Evolutionary conservation across 2,329 filamentous ascomycete species (phyloP).

Genomic region (Nothomitra cinnamomea): DNA sequence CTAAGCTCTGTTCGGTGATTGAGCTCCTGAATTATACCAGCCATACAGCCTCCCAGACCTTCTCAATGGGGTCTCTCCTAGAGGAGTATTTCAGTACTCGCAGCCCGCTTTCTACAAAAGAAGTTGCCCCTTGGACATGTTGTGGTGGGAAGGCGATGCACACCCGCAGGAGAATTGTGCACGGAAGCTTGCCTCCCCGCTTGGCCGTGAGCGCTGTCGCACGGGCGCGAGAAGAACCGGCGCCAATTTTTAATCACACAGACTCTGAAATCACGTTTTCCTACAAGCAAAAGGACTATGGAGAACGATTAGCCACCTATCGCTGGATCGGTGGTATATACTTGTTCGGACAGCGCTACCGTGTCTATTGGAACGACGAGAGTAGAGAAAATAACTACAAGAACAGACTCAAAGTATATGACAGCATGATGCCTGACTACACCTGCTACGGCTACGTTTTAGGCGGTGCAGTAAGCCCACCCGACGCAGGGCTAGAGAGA

Average conservation of each 20-base stretch:
- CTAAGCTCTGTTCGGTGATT: too few relatives aligned
- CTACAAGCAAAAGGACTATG: not conserved
- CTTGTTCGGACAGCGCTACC: not conserved
- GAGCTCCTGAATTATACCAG: too few relatives aligned
- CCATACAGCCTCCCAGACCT: too few relatives aligned
- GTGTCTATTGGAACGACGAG: not conserved
- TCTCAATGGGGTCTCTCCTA: too few relatives aligned
- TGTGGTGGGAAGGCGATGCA: too few relatives aligned
- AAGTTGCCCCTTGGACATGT: too few relatives aligned
- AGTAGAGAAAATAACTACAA: not conserved
- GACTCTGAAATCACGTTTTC: not conserved
- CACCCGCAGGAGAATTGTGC: not conserved
- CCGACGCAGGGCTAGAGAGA: not conserved
- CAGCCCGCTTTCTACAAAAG: too few relatives aligned
- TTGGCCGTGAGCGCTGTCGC: not conserved
- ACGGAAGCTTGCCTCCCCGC: not conserved
- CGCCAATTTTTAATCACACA: not conserved
- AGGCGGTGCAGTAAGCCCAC: not conserved
- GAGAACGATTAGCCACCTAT: not conserved
- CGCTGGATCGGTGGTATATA: constrained; percentile 1
- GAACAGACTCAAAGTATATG: not conserved
- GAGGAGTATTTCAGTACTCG: too few relatives aligned
- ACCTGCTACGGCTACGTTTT: too few relatives aligned
- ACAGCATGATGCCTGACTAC: not conserved
- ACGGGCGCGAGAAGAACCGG: not conserved